phyloP scores from a whole-genome alignment of 306 rosid species.

The Cicer yamashitae region DNA sequence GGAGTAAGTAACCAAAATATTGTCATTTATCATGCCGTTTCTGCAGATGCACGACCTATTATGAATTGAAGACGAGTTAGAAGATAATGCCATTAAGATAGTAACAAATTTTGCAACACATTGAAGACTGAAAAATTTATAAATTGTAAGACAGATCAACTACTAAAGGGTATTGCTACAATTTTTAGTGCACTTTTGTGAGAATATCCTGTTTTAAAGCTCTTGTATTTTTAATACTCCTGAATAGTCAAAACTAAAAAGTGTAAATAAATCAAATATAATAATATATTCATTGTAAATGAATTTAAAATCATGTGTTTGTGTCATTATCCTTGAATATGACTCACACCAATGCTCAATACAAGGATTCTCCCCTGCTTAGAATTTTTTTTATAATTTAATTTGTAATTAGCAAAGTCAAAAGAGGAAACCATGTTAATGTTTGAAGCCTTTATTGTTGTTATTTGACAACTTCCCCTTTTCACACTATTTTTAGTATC shows the following conservation, averaged over 20 bases:
- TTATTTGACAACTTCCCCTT: constrained; percentile 49
- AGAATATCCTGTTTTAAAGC: constrained; percentile 28
- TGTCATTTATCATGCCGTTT: constrained; percentile 40
- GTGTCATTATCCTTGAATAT: constrained; percentile 1
- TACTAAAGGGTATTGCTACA: constrained; percentile 14
- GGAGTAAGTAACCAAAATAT: constrained; percentile 34
- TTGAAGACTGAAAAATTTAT: background rate
- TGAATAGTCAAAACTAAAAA: constrained; percentile 29
- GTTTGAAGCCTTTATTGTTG: constrained; percentile 59
- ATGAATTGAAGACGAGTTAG: constrained; percentile 15
- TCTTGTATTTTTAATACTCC: constrained; percentile 22
- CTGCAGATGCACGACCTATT: constrained; percentile 11
- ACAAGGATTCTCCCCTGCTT: constrained; percentile 34
- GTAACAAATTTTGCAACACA: constrained; percentile 37
- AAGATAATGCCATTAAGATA: constrained; percentile 41
- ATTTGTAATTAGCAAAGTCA: constrained; percentile 53
- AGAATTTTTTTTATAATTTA: constrained; percentile 28
- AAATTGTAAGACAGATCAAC: constrained; percentile 34
- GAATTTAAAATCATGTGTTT: constrained; percentile 5
- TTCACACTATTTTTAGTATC: constrained; percentile 36
- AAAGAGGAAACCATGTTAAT: constrained; percentile 47
- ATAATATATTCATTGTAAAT: background rate
- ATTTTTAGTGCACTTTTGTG: constrained; percentile 37
- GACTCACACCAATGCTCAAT: constrained; percentile 20
- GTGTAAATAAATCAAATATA: constrained; percentile 22